Conservation (phyloP, 495 filamentous ascomycete species). For the Penicillium taxi region DNA sequence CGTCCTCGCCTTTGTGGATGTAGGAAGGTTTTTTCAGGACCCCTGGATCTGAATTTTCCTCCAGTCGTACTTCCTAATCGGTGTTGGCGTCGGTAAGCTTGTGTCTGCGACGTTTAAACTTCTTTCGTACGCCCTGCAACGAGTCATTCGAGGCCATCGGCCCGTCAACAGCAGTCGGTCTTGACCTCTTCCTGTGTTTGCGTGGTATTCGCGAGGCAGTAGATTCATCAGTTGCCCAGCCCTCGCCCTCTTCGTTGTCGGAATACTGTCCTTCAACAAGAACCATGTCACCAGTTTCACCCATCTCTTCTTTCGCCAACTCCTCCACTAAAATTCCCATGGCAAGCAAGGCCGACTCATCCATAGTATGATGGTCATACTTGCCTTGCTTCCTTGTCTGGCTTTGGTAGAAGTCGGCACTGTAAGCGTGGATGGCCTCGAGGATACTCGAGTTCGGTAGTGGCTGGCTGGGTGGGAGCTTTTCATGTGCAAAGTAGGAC, state of each 20-base stretch:
- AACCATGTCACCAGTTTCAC: slow-evolving; percentile 63
- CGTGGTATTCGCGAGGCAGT: background rate
- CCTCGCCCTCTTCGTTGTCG: slow-evolving; percentile 16
- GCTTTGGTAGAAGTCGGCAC: slow-evolving; percentile 60
- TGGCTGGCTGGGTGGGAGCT: slow-evolving; percentile 41
- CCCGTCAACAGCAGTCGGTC: slow-evolving; percentile 12
- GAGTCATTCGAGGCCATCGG: slow-evolving; percentile 21
- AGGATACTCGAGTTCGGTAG: slow-evolving; percentile 69
- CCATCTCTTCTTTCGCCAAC: slow-evolving; percentile 52
- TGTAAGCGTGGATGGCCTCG: slow-evolving; percentile 67
- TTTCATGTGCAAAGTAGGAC: slow-evolving; percentile 56
- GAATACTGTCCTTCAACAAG: slow-evolving; percentile 53
- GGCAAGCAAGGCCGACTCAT: slow-evolving; percentile 76
- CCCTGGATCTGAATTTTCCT: no score
- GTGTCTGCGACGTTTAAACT: slow-evolving; percentile 22
- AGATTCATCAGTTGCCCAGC: slow-evolving; percentile 7
- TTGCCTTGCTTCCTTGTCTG: slow-evolving; percentile 23
- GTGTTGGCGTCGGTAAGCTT: background rate
- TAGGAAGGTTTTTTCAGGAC: no score
- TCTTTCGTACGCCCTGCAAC: slow-evolving; percentile 13
- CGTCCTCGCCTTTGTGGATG: no score
- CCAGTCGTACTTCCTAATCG: background rate
- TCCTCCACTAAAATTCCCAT: slow-evolving; percentile 81
- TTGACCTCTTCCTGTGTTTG: slow-evolving; percentile 8
- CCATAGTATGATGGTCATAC: slow-evolving; percentile 59